A percentile compares a stretch with the other conserved stretches of the same genome.
Conservation (phyloP, 257 asterid genomes). For the Ajuga chamaepitys region DNA sequence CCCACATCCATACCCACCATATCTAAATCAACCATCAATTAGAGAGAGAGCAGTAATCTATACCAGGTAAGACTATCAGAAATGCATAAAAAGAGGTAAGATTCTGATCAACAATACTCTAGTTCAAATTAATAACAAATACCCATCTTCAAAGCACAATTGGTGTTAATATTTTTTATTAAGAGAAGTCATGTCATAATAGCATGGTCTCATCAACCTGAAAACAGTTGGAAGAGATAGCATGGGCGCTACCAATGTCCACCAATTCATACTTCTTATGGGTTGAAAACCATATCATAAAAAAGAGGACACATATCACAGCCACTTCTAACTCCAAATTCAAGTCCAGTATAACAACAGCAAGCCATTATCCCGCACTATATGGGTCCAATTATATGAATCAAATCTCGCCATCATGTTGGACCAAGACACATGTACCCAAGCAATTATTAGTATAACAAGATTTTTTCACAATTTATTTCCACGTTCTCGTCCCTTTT, state of each 20-base stretch:
- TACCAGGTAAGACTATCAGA: background rate
- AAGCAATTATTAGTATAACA: too few relatives aligned
- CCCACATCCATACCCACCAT: background rate
- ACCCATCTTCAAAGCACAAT: background rate
- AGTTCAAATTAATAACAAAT: background rate
- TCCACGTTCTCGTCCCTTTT: too few relatives aligned
- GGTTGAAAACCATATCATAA: conserved; percentile 3
- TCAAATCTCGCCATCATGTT: too few relatives aligned
- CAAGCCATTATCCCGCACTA: too few relatives aligned
- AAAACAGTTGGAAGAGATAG: too few relatives aligned
- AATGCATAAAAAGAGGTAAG: background rate
- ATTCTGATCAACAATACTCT: background rate
- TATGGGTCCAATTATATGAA: too few relatives aligned
- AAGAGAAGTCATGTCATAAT: too few relatives aligned
- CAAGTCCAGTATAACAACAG: background rate
- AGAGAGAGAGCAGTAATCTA: background rate
- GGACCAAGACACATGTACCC: too few relatives aligned
- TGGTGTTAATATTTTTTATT: background rate
- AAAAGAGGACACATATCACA: background rate
- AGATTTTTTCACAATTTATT: too few relatives aligned
- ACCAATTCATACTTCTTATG: too few relatives aligned
- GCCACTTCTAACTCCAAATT: background rate
- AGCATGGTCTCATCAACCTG: too few relatives aligned
- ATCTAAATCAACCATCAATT: background rate
- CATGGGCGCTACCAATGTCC: too few relatives aligned